Base-by-base conservation (phyloP, 169 alveolate genomes). In the Perkinsus olseni region DNA sequence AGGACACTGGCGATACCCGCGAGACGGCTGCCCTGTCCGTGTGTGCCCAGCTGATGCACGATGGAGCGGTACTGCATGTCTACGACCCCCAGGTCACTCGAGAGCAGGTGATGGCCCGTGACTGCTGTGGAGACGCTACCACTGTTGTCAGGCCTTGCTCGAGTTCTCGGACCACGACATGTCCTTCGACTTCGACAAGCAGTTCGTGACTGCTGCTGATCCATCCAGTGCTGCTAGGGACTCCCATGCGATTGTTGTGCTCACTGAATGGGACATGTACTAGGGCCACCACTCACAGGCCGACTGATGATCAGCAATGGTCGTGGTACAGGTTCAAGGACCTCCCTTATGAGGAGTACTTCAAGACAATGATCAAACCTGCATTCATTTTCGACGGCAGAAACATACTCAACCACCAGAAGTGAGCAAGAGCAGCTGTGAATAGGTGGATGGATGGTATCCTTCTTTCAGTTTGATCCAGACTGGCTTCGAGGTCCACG, bases 191-290 rank as follows among this genome's bases (percentile, higher is more conserved):
- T 91, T 38, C 74, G 92, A 91, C 20, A 91, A 91, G 34, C 48
- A 37, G 38, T 91, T 91, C 74, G 20, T 91, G 38, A 10, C 92
- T 1, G 62, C 62, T n/a, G 11, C 3, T 36, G 95, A 94, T 91
- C 94, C 96, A 24, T 92, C 95, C 38, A 93, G 93, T 28, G 98
- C 98, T 0, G 95, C 95, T 39, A 62, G 93, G 38, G 96, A 94
- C 38, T 94, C 98, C 21, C 96, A 95, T 92, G 98, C 98, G 8
- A 95, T 98, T 38, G 96, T 97, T 4, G 95, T 98, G 91, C 96
- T 97, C 39, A 98, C 99, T 13, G 99, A 98, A 94, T 98, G 99
- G 99, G 98, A 97, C 74, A 96, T 94, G 95, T 94, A 92, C 92
- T 39, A 91, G 62, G 37, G 82, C n/a, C 31, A 95, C 92, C 74